Percentiles rank a stretch among this genome's conserved stretches.
These are phyloP conservation scores for Cercophora newfieldiana DNA, from an alignment of 495 filamentous ascomycete species.

Conservation along the genomic window DNA sequence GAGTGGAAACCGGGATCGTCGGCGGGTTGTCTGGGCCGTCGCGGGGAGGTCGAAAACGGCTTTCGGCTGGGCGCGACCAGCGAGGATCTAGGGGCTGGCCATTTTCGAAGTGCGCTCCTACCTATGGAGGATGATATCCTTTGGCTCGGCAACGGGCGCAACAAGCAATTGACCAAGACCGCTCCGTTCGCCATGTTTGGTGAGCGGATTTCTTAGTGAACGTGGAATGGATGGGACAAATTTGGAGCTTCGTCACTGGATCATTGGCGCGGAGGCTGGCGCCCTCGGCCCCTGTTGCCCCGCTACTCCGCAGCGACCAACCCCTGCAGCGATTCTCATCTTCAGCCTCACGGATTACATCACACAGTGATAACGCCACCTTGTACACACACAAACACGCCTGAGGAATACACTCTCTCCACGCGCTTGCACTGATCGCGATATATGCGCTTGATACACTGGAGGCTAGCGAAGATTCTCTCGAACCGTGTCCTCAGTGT, in stretches of 20 bases:
- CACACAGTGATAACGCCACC: neutral
- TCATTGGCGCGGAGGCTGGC: constrained; percentile 8
- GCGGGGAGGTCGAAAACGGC: constrained; percentile 34
- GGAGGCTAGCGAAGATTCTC: too few species aligned
- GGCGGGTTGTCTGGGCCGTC: constrained; percentile 42
- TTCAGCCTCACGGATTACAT: constrained; percentile 9
- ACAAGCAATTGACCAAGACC: constrained; percentile 18
- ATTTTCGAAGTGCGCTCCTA: neutral
- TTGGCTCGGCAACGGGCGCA: constrained; percentile 11
- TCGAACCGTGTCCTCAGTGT: too few species aligned
- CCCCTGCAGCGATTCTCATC: neutral
- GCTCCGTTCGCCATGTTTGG: constrained; percentile 16
- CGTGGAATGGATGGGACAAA: neutral
- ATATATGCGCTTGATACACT: too few species aligned
- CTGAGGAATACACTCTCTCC: neutral
- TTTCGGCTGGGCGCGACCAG: neutral
- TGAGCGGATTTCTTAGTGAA: neutral
- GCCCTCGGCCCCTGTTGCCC: constrained; percentile 19
- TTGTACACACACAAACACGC: neutral
- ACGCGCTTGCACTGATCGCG: neutral
- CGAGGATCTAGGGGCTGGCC: neutral
- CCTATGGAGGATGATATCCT: neutral
- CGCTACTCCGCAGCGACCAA: constrained; percentile 1
- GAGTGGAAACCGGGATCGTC: constrained; percentile 75
- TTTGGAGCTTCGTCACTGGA: constrained; percentile 13